Base-by-base conservation (phyloP, 2,329 filamentous ascomycete species). In the Ceratocystiopsis brevicomis region DNA sequence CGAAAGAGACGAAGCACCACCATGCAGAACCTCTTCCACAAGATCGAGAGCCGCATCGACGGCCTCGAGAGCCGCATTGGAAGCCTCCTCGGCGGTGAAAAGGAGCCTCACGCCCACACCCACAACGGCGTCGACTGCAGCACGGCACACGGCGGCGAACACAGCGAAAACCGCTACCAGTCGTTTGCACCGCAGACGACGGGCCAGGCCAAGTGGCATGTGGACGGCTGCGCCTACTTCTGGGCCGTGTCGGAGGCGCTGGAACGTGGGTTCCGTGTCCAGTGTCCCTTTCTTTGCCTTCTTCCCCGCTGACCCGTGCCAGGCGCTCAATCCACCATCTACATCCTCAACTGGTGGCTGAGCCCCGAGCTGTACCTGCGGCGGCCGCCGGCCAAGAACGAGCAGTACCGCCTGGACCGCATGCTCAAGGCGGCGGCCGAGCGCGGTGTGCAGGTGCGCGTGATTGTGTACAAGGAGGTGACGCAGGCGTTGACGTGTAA, bases 381-480 rank as follows among this genome's bases (percentile, higher is more conserved):
- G 51, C 73, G 86, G 19, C 86, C 87, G 2, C 85, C 85, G 10
- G 74, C 81, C 17, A 71, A 73, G 56, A 86, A 92, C 59, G 78
- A 92, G 57, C 68, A 80, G 52, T 94, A 92, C 57, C 77, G 86
- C 6, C 64, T 94, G 36, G 86, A 94, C 59, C 73, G 76, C 41
- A 78, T 93, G 76, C 71, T 94, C 40, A 71, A 81, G 53, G 78
- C 78, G 44, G 86, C 85, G 10, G 85, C 87, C 21, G 71, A 88
- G 60, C 74, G 86, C 38, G 87, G 86, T 37, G 86, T 94, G 39
- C 75, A 80, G 52, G 68, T 94, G 52, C 80, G 87, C 52, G 69
- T 93, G 42, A 86, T 94, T 43, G 83, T 94, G 12, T 94, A 94
- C 64, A 94, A 93, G 61, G 87, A 95, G 61, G 82, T 88, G 9